phyloP scores from a whole-genome alignment of 139 green algal genomes.

The Auxenochlorella protothecoides region DNA sequence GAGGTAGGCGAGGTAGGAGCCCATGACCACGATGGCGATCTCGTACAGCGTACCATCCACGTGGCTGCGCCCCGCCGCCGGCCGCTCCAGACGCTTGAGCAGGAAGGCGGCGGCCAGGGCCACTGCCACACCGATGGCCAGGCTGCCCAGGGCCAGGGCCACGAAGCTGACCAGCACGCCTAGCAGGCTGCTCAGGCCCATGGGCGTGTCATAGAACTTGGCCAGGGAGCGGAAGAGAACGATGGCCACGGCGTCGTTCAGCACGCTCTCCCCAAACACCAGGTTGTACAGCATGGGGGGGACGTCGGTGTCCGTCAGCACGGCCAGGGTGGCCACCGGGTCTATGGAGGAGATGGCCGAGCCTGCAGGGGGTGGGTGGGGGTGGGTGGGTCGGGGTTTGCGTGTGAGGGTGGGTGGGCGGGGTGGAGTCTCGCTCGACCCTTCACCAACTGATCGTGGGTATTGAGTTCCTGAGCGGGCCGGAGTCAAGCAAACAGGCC shows the following conservation, averaged over 20 bases:
- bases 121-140: constrained; percentile 39
- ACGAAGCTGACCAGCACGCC: constrained; percentile 28
- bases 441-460: too few species aligned
- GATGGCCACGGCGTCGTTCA: constrained; percentile 70
- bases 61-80: not conserved
- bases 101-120: constrained; percentile 37
- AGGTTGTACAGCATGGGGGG: constrained; percentile 32
- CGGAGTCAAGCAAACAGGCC: too few species aligned
- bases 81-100: constrained; percentile 31
- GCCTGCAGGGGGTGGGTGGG: constrained; percentile 11
- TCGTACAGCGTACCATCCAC: constrained; percentile 20
- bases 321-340: constrained; percentile 49
- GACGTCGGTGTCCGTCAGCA: constrained; percentile 28
- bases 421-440: too few species aligned
- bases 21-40: constrained; percentile 35
- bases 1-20: constrained; percentile 67
- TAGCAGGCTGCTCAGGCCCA: constrained; percentile 4
- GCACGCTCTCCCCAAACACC: constrained; percentile 48
- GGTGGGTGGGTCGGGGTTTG: too few species aligned
- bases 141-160: constrained; percentile 27
- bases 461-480: too few species aligned
- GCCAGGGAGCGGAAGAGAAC: constrained; percentile 56
- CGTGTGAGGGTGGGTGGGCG: too few species aligned
- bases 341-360: constrained; percentile 59
- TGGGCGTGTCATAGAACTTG: constrained; percentile 18